Evolutionary conservation across 768 basidiomycete genomes (phyloP).

Genomic region (Coprinopsis cinerea): DNA sequence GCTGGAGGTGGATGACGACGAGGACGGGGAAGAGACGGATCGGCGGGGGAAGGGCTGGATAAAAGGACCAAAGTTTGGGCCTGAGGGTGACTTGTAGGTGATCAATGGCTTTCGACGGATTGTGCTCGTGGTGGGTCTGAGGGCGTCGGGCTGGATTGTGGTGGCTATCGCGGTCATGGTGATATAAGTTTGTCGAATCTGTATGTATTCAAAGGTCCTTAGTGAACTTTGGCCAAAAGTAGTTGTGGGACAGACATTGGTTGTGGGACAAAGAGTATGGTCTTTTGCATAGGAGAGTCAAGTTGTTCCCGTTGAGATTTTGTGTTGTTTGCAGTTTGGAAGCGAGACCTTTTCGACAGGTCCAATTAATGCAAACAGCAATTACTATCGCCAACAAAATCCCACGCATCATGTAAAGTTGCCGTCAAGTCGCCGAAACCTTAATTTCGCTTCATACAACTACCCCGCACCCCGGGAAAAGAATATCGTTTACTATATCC

Average conservation of each 20-base stretch:
- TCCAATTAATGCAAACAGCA: no score
- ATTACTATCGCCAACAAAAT: not conserved
- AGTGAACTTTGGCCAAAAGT: not conserved
- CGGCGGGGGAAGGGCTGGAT: conserved; percentile 9
- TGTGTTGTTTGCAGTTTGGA: no score
- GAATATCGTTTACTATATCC: not conserved
- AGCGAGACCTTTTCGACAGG: no score
- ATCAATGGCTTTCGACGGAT: conserved; percentile 50
- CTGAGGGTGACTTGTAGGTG: conserved; percentile 55
- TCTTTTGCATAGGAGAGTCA: no score
- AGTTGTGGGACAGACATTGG: not conserved
- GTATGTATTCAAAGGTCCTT: not conserved
- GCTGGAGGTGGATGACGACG: conserved; percentile 9
- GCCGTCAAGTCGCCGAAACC: not conserved
- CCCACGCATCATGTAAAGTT: not conserved
- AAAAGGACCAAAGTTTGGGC: conserved; percentile 22
- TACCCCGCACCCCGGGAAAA: no score
- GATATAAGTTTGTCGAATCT: not conserved
- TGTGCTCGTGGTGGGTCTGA: conserved; percentile 2
- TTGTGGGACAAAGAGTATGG: no score
- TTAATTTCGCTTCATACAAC: no score
- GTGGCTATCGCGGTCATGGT: not conserved
- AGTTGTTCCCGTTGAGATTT: no score
- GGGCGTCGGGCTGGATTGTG: conserved; percentile 2
- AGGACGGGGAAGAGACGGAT: not conserved